Evolutionary conservation across 2,329 filamentous ascomycete genomes (phyloP), one percentile per base, ranked within the genome.

Genomic region (Ceratocystis papillata): DNA sequence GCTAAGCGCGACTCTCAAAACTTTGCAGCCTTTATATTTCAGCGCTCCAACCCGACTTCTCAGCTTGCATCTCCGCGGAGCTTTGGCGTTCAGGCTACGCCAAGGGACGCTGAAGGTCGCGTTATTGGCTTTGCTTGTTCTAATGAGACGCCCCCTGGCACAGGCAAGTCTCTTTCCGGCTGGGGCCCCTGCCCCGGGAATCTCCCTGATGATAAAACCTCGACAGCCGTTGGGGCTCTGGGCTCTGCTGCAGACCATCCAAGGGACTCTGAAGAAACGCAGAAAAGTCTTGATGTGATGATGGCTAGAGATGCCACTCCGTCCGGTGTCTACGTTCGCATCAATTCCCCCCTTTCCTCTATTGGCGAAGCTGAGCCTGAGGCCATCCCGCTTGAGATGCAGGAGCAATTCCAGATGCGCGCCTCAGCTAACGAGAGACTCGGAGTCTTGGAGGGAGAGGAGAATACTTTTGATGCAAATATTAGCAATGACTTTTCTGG

Each of bases 391-490:
- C 64, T 67, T 12, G 66, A 67, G 28, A 44, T 65, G 64, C 66
- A 67, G 33, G 66, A 67, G 50, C 64, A 65, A 53, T 67, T 67
- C 28, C 60, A 67, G 50, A 63, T 67, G 22, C 59, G 44, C 5
- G 66, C 66, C 8, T 64, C 66, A 10, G 66, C 66, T n/a, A 17
- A 59, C 10, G 64, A 64, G 44, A 62, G 50, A 33, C 53, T 64
- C 20, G 67, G 45, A 12, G 50, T 17, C 57, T 60, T 63, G 44
- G 20, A 76, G 63, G 80, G 83, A 44, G 84, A 87, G 69, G 87
- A 89, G 69, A 76, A 89, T 37, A 89, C 89, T 72, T 90, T 87
- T 71, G 85, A 88, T 69, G 84, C 55, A 37, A 79, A 67, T 74
- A 83, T 71, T 65, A 76, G 78, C 50, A 72, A 73, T 22, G 76